A percentile compares a stretch with the other conserved stretches of the same genome.
These are phyloP conservation scores for Artemisia annua DNA, from an alignment of 129 eudicot genomes.

Conservation along the genomic window DNA sequence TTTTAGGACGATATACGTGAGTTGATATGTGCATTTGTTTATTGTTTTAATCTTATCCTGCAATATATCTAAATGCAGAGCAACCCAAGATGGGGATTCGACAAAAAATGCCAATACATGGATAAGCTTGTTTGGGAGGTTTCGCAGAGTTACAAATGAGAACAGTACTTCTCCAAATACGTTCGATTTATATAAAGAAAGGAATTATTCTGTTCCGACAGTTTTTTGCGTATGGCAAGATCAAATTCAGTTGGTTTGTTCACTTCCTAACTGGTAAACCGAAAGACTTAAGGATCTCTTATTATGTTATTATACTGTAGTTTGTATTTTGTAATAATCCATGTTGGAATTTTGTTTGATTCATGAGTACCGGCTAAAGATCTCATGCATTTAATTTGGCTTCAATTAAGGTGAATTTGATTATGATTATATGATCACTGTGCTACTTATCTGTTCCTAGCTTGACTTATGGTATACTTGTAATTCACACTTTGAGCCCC, in stretches of 20 bases:
- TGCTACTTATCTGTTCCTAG: not conserved
- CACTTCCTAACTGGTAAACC: constrained; percentile 3
- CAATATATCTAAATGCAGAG: constrained; percentile 55
- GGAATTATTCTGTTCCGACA: not conserved
- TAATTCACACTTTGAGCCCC: no score
- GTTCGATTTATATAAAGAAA: constrained; percentile 3
- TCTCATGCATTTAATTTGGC: not conserved
- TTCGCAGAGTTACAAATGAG: constrained; percentile 64
- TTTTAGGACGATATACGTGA: no score
- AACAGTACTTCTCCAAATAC: constrained; percentile 6
- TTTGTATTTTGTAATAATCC: constrained; percentile 29
- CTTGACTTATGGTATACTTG: no score
- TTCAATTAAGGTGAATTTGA: not conserved
- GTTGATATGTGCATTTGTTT: not conserved
- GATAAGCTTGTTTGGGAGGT: constrained; percentile 75
- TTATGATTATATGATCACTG: constrained; percentile 8
- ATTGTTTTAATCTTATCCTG: not conserved
- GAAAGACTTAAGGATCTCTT: not conserved
- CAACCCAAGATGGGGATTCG: constrained; percentile 97
- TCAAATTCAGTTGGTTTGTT: constrained; percentile 12
- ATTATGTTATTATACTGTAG: constrained; percentile 16
- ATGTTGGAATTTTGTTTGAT: constrained; percentile 23
- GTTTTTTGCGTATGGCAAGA: not conserved
- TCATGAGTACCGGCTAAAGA: constrained; percentile 8
- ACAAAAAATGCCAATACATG: constrained; percentile 87